Percentiles rank a stretch among this genome's conserved stretches.
Evolutionary conservation across 345 rosid species (phyloP).

Genomic region (Eucalyptus viminalis): DNA sequence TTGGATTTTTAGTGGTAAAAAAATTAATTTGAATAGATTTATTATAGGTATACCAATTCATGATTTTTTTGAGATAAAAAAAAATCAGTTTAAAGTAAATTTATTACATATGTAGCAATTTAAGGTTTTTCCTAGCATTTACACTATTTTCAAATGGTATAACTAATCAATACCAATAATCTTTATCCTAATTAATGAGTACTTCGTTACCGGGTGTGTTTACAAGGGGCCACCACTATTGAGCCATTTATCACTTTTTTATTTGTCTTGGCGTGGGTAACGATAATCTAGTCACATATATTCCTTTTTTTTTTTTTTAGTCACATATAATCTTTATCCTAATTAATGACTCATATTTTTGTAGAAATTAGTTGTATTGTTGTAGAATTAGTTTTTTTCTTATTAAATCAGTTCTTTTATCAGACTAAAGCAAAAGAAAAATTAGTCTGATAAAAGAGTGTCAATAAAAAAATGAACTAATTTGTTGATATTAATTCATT

Average conservation of each 20-base stretch:
- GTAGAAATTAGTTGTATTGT: neutral
- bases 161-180: neutral
- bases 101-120: no score
- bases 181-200: neutral
- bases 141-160: neutral
- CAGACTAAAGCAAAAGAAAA: neutral
- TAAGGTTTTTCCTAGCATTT: neutral
- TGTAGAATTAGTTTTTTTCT: neutral
- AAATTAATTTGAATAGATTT: no score
- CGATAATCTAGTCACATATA: neutral
- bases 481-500: neutral
- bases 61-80: no score
- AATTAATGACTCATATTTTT: neutral
- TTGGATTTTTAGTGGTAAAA: no score
- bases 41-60: fast-evolving
- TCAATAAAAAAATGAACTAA: neutral
- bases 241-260: neutral
- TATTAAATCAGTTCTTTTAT: neutral
- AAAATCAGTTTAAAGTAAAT: no score
- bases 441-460: neutral
- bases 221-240: neutral
- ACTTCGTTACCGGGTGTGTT: neutral
- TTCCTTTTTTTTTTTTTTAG: no score
- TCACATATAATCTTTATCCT: no score
- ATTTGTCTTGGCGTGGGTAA: neutral